These are phyloP conservation scores for Chlorophyllum brunneum DNA, from an alignment of 768 basidiomycete genomes.

Conservation along the genomic window DNA sequence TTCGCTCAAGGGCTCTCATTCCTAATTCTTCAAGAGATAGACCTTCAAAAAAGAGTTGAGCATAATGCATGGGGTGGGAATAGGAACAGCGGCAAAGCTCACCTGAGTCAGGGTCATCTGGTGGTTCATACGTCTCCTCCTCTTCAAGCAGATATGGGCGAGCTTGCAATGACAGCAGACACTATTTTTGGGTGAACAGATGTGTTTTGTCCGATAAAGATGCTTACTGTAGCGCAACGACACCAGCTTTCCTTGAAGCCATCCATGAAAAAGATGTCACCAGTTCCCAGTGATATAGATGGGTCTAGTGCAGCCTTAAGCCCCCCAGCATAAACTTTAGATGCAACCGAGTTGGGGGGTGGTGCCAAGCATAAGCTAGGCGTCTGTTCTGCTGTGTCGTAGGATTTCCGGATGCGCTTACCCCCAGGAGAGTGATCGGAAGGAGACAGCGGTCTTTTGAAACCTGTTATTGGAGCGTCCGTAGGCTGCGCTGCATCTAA, in stretches of 20 bases:
- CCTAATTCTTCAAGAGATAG: constrained; percentile 82
- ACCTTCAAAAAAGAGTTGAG: constrained; percentile 33
- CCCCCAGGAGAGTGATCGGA: constrained; percentile 31
- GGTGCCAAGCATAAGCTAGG: constrained; percentile 53
- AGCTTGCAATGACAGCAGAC: constrained; percentile 48
- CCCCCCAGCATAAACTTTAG: constrained; percentile 36
- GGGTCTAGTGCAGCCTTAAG: constrained; percentile 19
- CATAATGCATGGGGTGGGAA: background rate
- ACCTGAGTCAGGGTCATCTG: constrained; percentile 85
- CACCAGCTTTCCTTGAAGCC: constrained; percentile 82
- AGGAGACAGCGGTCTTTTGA: constrained; percentile 50
- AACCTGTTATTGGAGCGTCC: constrained; percentile 25
- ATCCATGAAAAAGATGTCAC: constrained; percentile 73
- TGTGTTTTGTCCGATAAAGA: constrained; percentile 1
- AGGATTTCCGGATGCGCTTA: constrained; percentile 31
- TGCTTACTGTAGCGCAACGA: constrained; percentile 52
- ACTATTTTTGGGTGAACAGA: constrained; percentile 35
- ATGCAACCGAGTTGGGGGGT: constrained; percentile 39
- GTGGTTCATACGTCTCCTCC: constrained; percentile 83
- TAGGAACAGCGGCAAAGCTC: background rate
- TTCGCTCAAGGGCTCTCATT: constrained; percentile 65
- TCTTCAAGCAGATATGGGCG: constrained; percentile 65
- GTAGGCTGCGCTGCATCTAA: constrained; percentile 16
- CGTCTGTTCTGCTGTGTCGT: constrained; percentile 17
- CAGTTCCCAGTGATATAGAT: constrained; percentile 42